Conservation (phyloP, 352 stramenopile species). For the Phytophthora sojae region DNA sequence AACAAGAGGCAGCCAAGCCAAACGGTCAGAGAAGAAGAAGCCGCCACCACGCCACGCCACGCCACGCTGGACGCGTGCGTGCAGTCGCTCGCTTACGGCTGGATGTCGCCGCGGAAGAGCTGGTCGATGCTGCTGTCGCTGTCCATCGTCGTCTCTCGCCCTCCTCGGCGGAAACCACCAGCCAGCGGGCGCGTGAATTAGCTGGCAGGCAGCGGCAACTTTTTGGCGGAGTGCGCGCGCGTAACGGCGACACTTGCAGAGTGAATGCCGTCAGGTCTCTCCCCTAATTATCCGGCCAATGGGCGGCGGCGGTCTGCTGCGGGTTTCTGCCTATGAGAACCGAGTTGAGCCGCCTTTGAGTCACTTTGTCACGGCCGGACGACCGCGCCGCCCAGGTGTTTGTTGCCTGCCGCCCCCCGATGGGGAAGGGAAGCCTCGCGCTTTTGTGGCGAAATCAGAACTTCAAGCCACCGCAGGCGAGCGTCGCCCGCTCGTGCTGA, state of each 20-base stretch:
- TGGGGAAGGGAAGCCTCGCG: constrained; percentile 21
- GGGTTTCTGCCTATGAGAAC: constrained; percentile 30
- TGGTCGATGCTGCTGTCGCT: constrained; percentile 44
- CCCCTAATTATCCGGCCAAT: constrained; percentile 36
- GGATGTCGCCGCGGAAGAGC: constrained; percentile 66
- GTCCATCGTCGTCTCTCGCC: constrained; percentile 38
- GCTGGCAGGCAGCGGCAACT: constrained; percentile 27
- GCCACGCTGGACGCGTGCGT: constrained; percentile 15
- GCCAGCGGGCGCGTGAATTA: neutral
- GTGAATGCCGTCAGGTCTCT: constrained; percentile 14
- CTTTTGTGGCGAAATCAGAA: constrained; percentile 22
- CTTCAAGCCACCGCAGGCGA: constrained; percentile 3
- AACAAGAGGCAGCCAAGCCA: constrained; percentile 8
- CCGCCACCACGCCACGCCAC: neutral
- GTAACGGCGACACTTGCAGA: constrained; percentile 25
- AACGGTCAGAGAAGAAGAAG: constrained; percentile 15
- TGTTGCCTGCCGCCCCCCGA: constrained; percentile 9
- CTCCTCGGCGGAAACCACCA: neutral
- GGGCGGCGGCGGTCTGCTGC: neutral
- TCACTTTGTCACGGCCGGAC: constrained; percentile 12
- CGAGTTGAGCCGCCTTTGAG: neutral
- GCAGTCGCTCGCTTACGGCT: constrained; percentile 41
- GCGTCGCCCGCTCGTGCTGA: constrained; percentile 13
- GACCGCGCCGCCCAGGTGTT: constrained; percentile 13
- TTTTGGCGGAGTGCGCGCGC: constrained; percentile 22